Conservation (phyloP, 306 rosid species). For the Erythrophleum fordii region DNA sequence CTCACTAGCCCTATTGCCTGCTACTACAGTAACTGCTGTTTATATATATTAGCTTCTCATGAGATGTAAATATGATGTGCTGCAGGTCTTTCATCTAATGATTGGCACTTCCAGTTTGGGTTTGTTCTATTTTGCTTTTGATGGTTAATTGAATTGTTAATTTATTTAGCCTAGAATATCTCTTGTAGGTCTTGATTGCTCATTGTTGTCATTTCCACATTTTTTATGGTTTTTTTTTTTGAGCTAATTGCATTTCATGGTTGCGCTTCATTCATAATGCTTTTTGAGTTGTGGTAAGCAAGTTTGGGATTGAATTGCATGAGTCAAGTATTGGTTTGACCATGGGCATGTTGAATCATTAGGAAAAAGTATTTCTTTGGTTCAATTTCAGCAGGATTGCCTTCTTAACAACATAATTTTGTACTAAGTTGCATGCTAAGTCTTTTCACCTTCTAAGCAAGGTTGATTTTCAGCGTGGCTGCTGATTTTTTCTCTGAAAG, state of each 20-base stretch:
- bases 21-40: conserved; percentile 21
- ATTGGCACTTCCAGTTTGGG: conserved; percentile 92
- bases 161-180: conserved; percentile 10
- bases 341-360: background rate
- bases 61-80: conserved; percentile 39
- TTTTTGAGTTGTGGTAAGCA: background rate
- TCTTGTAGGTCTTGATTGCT: background rate
- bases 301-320: background rate
- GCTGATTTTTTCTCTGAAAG: background rate
- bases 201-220: conserved; percentile 4
- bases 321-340: background rate
- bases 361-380: background rate
- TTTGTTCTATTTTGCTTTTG: conserved; percentile 52
- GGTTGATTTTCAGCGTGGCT: background rate
- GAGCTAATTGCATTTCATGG: conserved; percentile 24
- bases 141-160: conserved; percentile 23
- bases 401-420: background rate
- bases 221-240: conserved; percentile 29
- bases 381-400: background rate
- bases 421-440: background rate
- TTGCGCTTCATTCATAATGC: conserved; percentile 11
- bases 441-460: background rate
- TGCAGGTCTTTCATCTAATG: conserved; percentile 95
- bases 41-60: conserved; percentile 37
- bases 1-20: conserved; percentile 8